Evolutionary conservation across 169 alveolate species (phyloP), one percentile per base, ranked within the genome.

Genomic region (Eimeria falciformis): DNA sequence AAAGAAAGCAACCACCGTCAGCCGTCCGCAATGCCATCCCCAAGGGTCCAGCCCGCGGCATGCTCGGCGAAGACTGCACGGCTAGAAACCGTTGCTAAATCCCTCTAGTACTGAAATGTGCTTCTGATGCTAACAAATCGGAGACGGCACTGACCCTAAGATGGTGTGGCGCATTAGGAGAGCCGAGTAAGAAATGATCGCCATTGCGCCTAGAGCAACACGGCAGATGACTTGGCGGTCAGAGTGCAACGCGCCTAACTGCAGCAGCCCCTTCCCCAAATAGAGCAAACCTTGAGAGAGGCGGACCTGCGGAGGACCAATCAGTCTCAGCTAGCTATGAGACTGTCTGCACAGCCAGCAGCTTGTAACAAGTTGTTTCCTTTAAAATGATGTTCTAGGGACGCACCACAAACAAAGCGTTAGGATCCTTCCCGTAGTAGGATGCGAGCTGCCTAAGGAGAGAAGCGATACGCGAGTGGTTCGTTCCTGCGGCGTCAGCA

Each of bases 201-300:
- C 90, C 27, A 99, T 95, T 17, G 99, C 98, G 4, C 99, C 99
- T 82, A 99, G 95, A n/a, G 99, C 97, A 9, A 97, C 98, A 91
- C 97, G 96, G 89, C 97, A 97, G 75, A 98, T 94, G 82, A 98
- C 96, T 94, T 97, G 97, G 50, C 99, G 98, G 93, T 98, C 99
- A 43, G 99, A 96, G 95, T 98, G 99, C 68, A 98, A 94, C 12
- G 99, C 99, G 82, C 97, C 96, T 33, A 99, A 94, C 12, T 99
- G 98, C 73, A 98, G 95, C 92, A 98, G 94, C 43, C 99, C 99
- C 95, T 99, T 98, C 18, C 99, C 99, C 98, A 98, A 96, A 93
- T 98, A 97, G 50, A 97, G 96, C 27, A 97, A 94, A 25, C 99
- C 99, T 84, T 87, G 95, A 7, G 95, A 77, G 37, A 92, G 85